Evolutionary conservation across 2,329 filamentous ascomycete species (phyloP).

Genomic region (Sclerotinia subarctica): DNA sequence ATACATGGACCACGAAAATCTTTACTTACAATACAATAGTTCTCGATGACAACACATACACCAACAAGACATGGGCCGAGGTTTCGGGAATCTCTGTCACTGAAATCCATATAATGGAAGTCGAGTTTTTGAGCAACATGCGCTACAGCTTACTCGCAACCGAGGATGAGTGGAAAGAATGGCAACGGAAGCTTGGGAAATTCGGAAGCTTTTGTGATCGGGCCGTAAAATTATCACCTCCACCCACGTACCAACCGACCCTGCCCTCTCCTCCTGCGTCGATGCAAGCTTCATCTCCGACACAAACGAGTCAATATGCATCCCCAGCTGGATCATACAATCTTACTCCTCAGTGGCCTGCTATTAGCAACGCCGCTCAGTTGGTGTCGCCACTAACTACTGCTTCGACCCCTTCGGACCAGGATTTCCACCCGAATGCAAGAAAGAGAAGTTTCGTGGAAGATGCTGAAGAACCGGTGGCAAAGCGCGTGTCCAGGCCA

Average conservation of each 20-base stretch:
- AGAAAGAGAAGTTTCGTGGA: conserved; percentile 60
- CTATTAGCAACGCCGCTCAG: conserved; percentile 41
- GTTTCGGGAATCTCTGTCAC: conserved; percentile 90
- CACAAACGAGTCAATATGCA: conserved; percentile 41
- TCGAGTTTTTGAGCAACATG: conserved; percentile 99
- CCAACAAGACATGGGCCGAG: conserved; percentile 99
- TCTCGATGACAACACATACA: conserved; percentile 97
- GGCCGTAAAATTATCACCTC: conserved; percentile 32
- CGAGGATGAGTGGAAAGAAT: conserved; percentile 79
- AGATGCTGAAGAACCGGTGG: conserved; percentile 51
- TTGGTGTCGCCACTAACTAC: conserved; percentile 32
- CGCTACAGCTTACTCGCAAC: conserved; percentile 89
- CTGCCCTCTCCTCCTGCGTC: conserved; percentile 51
- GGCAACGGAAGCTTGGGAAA: conserved; percentile 77
- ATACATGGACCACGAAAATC: background rate
- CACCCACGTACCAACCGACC: conserved; percentile 42
- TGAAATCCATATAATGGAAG: conserved; percentile 98
- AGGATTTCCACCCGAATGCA: conserved; percentile 37
- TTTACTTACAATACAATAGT: conserved; percentile 49
- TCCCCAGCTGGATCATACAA: conserved; percentile 31
- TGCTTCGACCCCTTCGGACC: conserved; percentile 41
- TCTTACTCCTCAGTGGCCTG: conserved; percentile 38
- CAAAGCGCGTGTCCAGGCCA: conserved; percentile 45
- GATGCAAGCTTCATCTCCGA: conserved; percentile 48
- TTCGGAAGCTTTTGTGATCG: conserved; percentile 66